Base-by-base conservation (phyloP, 345 rosid genomes). In the Litchi chinensis region DNA sequence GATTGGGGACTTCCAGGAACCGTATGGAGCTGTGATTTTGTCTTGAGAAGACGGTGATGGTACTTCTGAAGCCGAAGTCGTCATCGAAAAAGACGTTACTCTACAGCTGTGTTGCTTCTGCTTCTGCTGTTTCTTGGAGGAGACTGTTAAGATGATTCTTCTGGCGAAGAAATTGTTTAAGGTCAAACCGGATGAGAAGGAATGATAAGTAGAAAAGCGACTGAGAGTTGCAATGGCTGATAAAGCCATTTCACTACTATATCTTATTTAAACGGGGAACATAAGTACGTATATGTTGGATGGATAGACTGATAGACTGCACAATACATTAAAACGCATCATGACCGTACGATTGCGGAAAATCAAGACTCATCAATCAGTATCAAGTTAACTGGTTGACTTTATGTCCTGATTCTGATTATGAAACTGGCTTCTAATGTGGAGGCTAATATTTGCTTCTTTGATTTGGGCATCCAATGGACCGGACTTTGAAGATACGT, bases 1-100 rank as follows among this genome's bases (percentile, higher is more conserved):
- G 83, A 95, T 89, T 8, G 97, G 99, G 18, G 99, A 95, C 77
- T 89, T 91, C 98, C 98, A 95, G 26, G 98, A 90, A 73, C 99
- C 99, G 24, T 89, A 95, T 9, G 97, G 97, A 68, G 97, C 91
- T 1, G 88, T 85, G 70, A 82, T 63, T 80, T 79, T 85, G 65
- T 84, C 84, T 41, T 46, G 73, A 24, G 56, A 12, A 37, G 37
- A 32, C 4, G 79, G 62, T 1, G 77, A 44, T 37, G 73, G 59
- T 46, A 75, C 76, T 1, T 75, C 40, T 22, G 69, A 66, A 10
- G 64, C 70, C 40, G 71, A 39, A 12, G 71, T 73, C 10, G 77
- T 32, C 10, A 77, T 40, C 21, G 95, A 89, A 76, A 90, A 86
- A n/a, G 98, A 88, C 95, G 90, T 89, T 7, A 83, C 40, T 37